Evolutionary conservation across 2,329 filamentous ascomycete genomes (phyloP).

Genomic region (Westerdykella ornata): DNA sequence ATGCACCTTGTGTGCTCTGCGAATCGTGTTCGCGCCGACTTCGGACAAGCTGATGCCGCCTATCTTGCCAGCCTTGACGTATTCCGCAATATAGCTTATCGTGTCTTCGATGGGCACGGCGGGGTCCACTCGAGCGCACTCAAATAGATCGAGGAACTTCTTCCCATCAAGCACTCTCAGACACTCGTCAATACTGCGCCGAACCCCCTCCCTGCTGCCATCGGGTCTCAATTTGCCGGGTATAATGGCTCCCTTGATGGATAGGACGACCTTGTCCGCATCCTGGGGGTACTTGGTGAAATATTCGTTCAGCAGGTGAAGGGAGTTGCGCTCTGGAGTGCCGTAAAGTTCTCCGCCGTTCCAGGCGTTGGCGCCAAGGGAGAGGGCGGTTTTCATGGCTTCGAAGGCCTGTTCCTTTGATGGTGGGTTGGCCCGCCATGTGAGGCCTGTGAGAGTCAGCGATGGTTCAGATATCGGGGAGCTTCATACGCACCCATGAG

Average conservation of each 20-base stretch:
- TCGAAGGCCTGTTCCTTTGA: slow-evolving; percentile 36
- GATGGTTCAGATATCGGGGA: neutral
- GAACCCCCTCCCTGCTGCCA: slow-evolving; percentile 38
- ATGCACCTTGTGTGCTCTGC: slow-evolving; percentile 47
- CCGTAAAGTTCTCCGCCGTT: slow-evolving; percentile 48
- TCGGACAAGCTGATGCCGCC: slow-evolving; percentile 45
- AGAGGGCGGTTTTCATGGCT: slow-evolving; percentile 42
- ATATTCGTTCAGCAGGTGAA: slow-evolving; percentile 46
- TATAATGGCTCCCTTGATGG: slow-evolving; percentile 45
- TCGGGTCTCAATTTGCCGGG: slow-evolving; percentile 34
- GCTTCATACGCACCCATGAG: slow-evolving; percentile 39
- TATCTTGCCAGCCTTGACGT: slow-evolving; percentile 39
- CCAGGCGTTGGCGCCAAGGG: slow-evolving; percentile 43
- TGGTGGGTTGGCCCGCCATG: slow-evolving; percentile 40
- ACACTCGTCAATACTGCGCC: slow-evolving; percentile 43
- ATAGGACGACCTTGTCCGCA: slow-evolving; percentile 45
- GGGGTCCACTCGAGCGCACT: slow-evolving; percentile 42
- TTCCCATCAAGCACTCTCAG: slow-evolving; percentile 41
- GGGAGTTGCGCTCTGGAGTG: slow-evolving; percentile 40
- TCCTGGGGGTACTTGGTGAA: slow-evolving; percentile 48
- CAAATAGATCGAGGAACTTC: slow-evolving; percentile 46
- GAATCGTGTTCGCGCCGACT: slow-evolving; percentile 42
- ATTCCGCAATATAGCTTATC: slow-evolving; percentile 37
- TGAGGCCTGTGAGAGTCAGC: slow-evolving; percentile 35
- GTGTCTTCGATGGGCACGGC: slow-evolving; percentile 42